Conservation (phyloP, 768 basidiomycete genomes). For the Thelephora ganbajun region DNA sequence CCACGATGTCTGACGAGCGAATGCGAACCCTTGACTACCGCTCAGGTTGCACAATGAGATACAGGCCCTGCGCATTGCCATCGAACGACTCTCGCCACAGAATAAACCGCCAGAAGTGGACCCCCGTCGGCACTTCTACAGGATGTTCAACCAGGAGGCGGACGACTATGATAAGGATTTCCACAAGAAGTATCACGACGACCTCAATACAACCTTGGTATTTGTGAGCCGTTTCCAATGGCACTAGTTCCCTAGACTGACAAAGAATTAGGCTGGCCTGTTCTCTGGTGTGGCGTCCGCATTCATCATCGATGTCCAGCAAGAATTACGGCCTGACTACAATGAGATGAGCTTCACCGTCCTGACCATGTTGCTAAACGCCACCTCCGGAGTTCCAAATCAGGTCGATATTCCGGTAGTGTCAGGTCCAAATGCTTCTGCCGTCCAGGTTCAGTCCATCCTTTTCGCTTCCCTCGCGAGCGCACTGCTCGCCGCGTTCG, state of each 20-base stretch:
- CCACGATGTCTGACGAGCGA: too few relatives aligned
- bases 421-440: constrained; percentile 9
- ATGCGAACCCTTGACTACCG: too few relatives aligned
- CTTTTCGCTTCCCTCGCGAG: constrained; percentile 11
- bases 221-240: constrained; percentile 13
- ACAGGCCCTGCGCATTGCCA: too few relatives aligned
- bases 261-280: constrained; percentile 7
- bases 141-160: constrained; percentile 7
- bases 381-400: too few relatives aligned
- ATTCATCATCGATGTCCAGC: constrained; percentile 8
- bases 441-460: constrained; percentile 10
- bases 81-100: too few relatives aligned
- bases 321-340: constrained; percentile 3
- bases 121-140: neutral
- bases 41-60: too few relatives aligned
- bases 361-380: too few relatives aligned
- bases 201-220: constrained; percentile 12
- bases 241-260: too few relatives aligned
- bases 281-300: constrained; percentile 10
- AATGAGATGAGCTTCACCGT: neutral
- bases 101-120: too few relatives aligned
- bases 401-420: constrained; percentile 1
- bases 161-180: constrained; percentile 9
- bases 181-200: constrained; percentile 8
- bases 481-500: constrained; percentile 13